Evolutionary conservation across 2,329 filamentous ascomycete species (phyloP), one percentile per base, ranked within the genome.

Genomic region (Raffaelea arxii): DNA sequence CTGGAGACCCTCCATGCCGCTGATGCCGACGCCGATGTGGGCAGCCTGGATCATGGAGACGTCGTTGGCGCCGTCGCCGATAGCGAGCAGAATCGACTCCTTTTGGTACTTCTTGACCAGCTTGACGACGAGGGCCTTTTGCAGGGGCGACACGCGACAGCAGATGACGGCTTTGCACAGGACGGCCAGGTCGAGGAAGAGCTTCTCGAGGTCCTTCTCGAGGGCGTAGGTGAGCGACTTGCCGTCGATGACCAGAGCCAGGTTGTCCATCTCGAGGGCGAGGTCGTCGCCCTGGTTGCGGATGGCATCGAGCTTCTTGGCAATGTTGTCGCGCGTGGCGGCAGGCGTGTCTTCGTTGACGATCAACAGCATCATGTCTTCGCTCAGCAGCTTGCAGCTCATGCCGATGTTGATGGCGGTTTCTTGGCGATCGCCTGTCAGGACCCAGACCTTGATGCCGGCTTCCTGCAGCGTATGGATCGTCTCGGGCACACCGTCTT

Each of bases 21-120:
- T 95, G 64, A 98, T 98, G 65, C 92, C 92, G 39, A 98, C 87
- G 53, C 92, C 92, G 54, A 98, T 94, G 62, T 98, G 92, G 12
- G 92, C 92, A 11, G 92, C 92, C 69, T 98, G 92, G 46, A 98
- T 98, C 92, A 98, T 98, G 18, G 91, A 96, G n/a, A 98, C 92
- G 59, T 98, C 92, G 66, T 98, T 98, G 41, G 92, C 92, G 54
- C 92, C 92, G 58, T 98, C 92, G 55, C 92, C 92, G 62, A 98
- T 96, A 44, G 92, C 92, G 43, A 98, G 79, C 45, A 96, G 80
- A 55, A 98, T 89, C 12, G 88, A 80, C 61, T 96, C 86, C 55
- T 92, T 78, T 62, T 95, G 87, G 55, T 79, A 78, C 55, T 89
- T 87, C 68, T 97, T 98, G 60, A 98, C 92, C 54, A 97, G 79